phyloP scores from a whole-genome alignment of 1,284 basidiomycete species.

The Marasmius tenuissimus region DNA sequence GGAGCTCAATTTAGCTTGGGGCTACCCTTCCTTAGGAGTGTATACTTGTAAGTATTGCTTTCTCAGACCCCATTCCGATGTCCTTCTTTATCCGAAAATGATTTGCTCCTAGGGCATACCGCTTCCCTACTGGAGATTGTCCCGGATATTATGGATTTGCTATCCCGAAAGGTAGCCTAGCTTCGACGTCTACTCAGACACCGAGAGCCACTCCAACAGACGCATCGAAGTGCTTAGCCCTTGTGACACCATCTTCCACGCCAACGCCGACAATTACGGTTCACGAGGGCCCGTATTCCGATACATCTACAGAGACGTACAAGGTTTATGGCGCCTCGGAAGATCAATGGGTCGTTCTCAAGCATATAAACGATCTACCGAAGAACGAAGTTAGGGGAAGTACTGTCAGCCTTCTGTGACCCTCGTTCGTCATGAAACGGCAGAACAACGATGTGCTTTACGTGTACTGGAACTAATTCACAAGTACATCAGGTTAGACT shows the following conservation, averaged over 20 bases:
- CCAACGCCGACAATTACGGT: neutral
- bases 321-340: neutral
- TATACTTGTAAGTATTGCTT: neutral
- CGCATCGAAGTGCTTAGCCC: neutral
- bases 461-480: no score
- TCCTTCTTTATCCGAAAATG: neutral
- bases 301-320: neutral
- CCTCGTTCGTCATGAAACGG: no score
- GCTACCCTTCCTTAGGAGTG: neutral
- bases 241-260: neutral
- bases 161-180: neutral
- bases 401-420: neutral
- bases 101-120: neutral
- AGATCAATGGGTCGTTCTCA: neutral
- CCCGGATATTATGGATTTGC: neutral
- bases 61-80: neutral
- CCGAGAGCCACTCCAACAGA: neutral
- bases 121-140: neutral
- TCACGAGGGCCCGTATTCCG: neutral
- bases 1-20: neutral
- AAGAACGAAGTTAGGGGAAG: neutral
- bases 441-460: no score
- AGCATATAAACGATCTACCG: neutral
- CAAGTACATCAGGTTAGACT: no score
- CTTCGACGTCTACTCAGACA: neutral